Conservation (phyloP, 163 green algal genomes). For the Coccomyxa subellipsoidea region DNA sequence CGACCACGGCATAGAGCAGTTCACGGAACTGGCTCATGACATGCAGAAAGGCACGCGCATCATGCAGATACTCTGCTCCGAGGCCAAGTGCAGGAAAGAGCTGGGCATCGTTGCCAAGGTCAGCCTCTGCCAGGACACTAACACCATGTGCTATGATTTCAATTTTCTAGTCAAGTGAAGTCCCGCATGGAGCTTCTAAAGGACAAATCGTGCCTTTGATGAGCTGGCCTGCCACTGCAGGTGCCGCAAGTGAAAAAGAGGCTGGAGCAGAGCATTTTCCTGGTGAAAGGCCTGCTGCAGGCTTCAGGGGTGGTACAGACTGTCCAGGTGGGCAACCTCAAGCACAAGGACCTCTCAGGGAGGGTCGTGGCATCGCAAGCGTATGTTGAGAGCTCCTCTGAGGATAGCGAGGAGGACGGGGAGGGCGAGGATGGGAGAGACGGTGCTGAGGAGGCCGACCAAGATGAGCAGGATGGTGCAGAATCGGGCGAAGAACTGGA, state of each 20-base stretch:
- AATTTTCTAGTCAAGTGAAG: not conserved
- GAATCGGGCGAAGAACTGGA: not conserved
- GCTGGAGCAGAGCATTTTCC: conserved; percentile 1
- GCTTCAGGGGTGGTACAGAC: not conserved
- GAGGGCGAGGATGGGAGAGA: not conserved
- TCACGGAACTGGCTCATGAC: not conserved
- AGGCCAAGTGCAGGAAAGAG: conserved; percentile 4
- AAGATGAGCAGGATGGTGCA: not conserved
- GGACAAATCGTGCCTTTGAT: not conserved
- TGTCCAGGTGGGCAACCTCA: conserved; percentile 18
- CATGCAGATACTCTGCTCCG: conserved; percentile 1
- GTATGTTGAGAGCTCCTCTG: not conserved
- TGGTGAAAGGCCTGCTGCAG: not conserved
- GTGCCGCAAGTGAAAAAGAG: not conserved
- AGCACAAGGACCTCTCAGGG: conserved; percentile 23
- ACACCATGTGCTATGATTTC: not conserved
- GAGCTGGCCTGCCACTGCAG: not conserved
- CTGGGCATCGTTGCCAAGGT: conserved; percentile 11
- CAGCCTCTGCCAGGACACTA: not conserved
- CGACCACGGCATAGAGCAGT: not conserved
- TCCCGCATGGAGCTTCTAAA: not conserved
- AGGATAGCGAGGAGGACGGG: not conserved
- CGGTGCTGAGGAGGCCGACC: not conserved
- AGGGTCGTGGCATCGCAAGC: conserved; percentile 17
- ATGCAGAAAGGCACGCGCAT: conserved; percentile 7